Conservation (phyloP, 2,329 filamentous ascomycete genomes). For the Hymenotorrendiella dingleyae region DNA sequence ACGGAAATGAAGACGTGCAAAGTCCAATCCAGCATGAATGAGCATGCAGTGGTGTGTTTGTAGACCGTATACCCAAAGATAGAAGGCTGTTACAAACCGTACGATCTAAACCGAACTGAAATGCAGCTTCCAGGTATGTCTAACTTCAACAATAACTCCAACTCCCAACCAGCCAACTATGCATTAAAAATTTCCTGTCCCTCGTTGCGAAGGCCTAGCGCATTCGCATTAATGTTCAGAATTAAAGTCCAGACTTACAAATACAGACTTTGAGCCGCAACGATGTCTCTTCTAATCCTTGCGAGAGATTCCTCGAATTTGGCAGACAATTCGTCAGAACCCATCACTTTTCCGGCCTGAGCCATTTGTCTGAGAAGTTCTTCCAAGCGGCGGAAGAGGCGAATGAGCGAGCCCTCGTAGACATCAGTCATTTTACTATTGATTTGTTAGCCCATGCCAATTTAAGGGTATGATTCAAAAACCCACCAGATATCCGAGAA, state of each 20-base stretch:
- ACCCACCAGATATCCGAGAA: conserved; percentile 94
- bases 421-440: conserved; percentile 96
- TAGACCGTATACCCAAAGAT: no score
- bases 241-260: conserved; percentile 46
- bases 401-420: conserved; percentile 94
- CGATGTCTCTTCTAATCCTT: conserved; percentile 88
- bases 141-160: conserved; percentile 10
- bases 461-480: conserved; percentile 3
- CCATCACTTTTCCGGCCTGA: conserved; percentile 96
- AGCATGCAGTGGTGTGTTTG: no score
- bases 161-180: conserved; percentile 9
- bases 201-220: neutral
- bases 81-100: no score
- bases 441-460: conserved; percentile 16
- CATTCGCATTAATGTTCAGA: neutral
- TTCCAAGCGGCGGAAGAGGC: conserved; percentile 90
- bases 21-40: no score
- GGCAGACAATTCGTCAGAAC: conserved; percentile 83
- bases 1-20: no score
- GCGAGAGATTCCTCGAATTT: conserved; percentile 85
- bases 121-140: neutral
- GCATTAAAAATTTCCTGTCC: conserved; percentile 6
- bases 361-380: conserved; percentile 93
- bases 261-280: conserved; percentile 90
- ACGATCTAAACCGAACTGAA: no score